These are phyloP conservation scores for Sporobolomyces pararoseus DNA, from an alignment of 768 basidiomycete species.

Conservation along the genomic window DNA sequence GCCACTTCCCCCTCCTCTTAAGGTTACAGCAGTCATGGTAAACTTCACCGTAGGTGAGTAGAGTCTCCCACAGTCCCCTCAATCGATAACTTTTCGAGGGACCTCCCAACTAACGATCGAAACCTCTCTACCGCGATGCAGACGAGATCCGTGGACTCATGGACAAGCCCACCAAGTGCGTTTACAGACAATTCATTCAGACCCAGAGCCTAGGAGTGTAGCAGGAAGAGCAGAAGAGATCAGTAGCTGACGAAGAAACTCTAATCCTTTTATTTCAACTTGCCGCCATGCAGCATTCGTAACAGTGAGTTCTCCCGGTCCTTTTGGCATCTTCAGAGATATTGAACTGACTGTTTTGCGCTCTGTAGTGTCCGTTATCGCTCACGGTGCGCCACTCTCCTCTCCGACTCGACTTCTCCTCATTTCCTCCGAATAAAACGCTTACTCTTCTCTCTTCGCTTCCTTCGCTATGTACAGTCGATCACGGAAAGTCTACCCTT, in stretches of 20 bases:
- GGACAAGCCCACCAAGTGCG: constrained; percentile 46
- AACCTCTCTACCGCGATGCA: background rate
- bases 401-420: background rate
- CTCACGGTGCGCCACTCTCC: constrained; percentile 47
- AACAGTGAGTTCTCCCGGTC: constrained; percentile 26
- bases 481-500: constrained; percentile 99
- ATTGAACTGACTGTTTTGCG: background rate
- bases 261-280: constrained; percentile 16
- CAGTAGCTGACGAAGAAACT: background rate
- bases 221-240: background rate
- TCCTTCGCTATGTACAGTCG: constrained; percentile 73
- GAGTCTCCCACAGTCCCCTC: background rate
- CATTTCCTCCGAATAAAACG: background rate
- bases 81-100: background rate
- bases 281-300: constrained; percentile 35
- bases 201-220: too few species aligned
- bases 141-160: constrained; percentile 51
- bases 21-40: constrained; percentile 28
- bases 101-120: background rate
- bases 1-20: constrained; percentile 12
- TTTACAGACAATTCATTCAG: background rate
- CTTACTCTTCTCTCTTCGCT: background rate
- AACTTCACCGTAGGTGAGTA: constrained; percentile 41
- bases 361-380: constrained; percentile 52
- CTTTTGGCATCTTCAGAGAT: background rate